These are phyloP conservation scores for Penicillium parvum DNA, from an alignment of 495 filamentous ascomycete species.

Conservation along the genomic window DNA sequence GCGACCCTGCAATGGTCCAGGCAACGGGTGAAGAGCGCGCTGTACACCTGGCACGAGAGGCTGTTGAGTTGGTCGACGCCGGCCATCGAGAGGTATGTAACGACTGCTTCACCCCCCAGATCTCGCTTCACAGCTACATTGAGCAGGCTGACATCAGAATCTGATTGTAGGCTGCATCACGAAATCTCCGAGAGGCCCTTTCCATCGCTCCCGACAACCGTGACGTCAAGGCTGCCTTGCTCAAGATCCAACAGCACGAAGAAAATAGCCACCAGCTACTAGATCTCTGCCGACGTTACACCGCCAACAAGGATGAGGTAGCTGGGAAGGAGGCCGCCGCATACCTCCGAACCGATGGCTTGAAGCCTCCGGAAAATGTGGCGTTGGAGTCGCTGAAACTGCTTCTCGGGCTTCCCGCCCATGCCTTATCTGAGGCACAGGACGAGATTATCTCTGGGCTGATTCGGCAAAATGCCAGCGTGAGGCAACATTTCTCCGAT, in stretches of 20 bases:
- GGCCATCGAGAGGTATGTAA: constrained; percentile 45
- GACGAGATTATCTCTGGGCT: constrained; percentile 60
- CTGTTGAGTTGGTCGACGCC: constrained; percentile 46
- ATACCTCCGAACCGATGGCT: constrained; percentile 49
- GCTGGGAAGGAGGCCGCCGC: constrained; percentile 55
- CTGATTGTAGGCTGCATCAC: constrained; percentile 49
- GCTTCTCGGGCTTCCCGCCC: constrained; percentile 42
- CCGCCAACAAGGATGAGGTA: constrained; percentile 45
- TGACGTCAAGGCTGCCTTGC: constrained; percentile 49
- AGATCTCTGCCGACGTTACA: constrained; percentile 51
- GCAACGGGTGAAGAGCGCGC: constrained; percentile 47
- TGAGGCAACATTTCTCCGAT: constrained; percentile 51
- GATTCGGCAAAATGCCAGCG: constrained; percentile 50
- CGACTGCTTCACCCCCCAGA: neutral
- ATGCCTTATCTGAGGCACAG: constrained; percentile 38
- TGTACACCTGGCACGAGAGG: constrained; percentile 45
- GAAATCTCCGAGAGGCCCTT: constrained; percentile 58
- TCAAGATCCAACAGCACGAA: constrained; percentile 49
- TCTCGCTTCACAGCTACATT: neutral
- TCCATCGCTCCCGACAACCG: constrained; percentile 55
- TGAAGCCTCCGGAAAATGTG: constrained; percentile 48
- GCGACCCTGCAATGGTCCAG: constrained; percentile 46
- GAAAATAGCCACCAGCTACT: constrained; percentile 45
- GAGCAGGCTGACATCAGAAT: neutral
- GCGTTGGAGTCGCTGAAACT: constrained; percentile 52